A percentile compares a stretch with the other conserved stretches of the same genome.
Evolutionary conservation across 176 grass and related monocot species (phyloP).

Genomic region (Lolium perenne): DNA sequence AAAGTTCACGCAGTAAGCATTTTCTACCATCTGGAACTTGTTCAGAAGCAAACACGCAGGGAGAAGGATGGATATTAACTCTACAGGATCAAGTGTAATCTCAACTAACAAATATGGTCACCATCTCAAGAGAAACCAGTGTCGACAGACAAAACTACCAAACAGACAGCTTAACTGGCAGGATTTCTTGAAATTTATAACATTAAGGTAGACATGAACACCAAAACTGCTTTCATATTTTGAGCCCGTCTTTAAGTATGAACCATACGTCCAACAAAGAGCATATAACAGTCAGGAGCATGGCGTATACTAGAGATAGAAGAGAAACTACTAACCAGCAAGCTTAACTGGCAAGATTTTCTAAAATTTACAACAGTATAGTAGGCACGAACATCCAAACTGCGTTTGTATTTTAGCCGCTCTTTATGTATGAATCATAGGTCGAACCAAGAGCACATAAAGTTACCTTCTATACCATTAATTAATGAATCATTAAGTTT

Average conservation of each 20-base stretch:
- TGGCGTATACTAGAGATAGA: too few relatives aligned
- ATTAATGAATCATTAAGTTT: neutral
- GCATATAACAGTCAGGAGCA: neutral
- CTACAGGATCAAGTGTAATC: neutral
- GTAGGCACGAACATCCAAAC: neutral
- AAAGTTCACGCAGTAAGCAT: neutral
- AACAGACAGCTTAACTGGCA: neutral
- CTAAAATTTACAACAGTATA: neutral
- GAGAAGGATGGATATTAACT: neutral
- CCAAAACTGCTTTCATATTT: neutral
- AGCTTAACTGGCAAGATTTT: neutral
- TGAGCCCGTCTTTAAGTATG: neutral
- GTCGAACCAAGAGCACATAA: neutral
- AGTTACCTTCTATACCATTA: neutral
- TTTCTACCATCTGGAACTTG: neutral
- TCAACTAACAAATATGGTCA: neutral
- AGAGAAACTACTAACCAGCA: too few relatives aligned
- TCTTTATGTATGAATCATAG: neutral
- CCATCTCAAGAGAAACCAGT: neutral
- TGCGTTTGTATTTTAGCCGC: neutral
- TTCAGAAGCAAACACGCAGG: neutral
- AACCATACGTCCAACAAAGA: neutral
- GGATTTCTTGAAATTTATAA: neutral
- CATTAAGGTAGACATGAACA: neutral
- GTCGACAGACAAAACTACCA: constrained; percentile 6